These are phyloP conservation scores for Aureobasidium sp. DNA, from an alignment of 2,329 filamentous ascomycete species.

Conservation along the genomic window DNA sequence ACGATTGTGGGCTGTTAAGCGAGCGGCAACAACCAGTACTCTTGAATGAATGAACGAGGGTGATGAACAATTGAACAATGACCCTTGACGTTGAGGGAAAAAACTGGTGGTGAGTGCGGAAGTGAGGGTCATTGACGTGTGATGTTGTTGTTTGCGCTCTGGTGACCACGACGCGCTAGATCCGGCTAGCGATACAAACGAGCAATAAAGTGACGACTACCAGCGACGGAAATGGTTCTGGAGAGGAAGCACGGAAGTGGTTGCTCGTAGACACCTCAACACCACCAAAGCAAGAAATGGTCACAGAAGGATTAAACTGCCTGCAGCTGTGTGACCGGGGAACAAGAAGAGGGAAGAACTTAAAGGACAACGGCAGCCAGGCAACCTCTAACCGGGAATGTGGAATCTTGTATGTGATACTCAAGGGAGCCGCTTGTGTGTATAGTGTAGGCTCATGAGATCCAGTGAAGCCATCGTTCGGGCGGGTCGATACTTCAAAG, in stretches of 20 bases:
- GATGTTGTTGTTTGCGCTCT: constrained; percentile 7
- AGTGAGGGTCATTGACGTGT: constrained; percentile 1
- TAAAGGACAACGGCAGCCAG: background rate
- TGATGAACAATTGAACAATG: background rate
- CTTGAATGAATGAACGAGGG: background rate
- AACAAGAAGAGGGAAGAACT: background rate
- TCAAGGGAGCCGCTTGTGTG: background rate
- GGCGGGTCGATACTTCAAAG: background rate
- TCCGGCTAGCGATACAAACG: constrained; percentile 7
- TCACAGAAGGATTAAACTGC: constrained; percentile 7
- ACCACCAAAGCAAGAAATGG: background rate
- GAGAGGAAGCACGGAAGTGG: background rate
- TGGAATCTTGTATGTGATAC: background rate
- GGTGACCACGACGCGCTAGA: background rate
- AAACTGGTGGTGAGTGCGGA: background rate
- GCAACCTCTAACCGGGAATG: background rate
- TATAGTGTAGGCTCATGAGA: background rate
- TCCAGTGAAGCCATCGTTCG: background rate
- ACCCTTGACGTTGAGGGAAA: background rate
- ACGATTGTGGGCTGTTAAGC: constrained; percentile 3
- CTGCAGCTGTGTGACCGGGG: constrained; percentile 6
- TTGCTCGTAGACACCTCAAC: background rate
- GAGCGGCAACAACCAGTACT: constrained; percentile 6
- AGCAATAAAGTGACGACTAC: background rate
- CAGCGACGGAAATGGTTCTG: background rate